A percentile compares a stretch with the other conserved stretches of the same genome.
phyloP scores from a whole-genome alignment of 768 basidiomycete genomes.

The Holtermanniella nyarrowii region DNA sequence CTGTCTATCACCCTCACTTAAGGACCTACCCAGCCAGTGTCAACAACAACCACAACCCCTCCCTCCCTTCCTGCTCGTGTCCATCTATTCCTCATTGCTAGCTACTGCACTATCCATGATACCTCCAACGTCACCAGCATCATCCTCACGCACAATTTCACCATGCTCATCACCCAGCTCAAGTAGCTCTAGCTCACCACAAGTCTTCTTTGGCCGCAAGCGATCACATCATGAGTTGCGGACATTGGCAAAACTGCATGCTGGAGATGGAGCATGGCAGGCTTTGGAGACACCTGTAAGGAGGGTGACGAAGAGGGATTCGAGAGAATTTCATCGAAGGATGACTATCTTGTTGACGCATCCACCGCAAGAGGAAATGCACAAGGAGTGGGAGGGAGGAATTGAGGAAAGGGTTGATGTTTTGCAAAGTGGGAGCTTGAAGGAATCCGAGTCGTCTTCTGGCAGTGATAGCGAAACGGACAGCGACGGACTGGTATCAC shows the following conservation, averaged over 20 bases:
- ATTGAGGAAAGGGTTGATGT: neutral
- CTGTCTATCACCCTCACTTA: no score
- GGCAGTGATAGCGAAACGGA: constrained; percentile 1
- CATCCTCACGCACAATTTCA: neutral
- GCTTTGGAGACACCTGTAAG: no score
- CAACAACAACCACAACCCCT: neutral
- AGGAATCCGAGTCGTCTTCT: neutral
- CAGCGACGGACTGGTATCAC: constrained; percentile 10
- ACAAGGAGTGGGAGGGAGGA: neutral
- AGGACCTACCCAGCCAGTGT: neutral
- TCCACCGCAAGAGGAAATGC: neutral
- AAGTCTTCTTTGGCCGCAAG: neutral
- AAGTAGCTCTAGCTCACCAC: neutral
- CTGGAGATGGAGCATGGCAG: neutral
- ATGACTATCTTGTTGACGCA: constrained; percentile 16
- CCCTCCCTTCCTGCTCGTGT: no score
- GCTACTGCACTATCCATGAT: neutral
- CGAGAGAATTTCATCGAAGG: constrained; percentile 25
- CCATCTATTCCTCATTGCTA: neutral
- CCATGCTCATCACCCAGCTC: no score
- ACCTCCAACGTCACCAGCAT: neutral
- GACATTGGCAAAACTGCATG: neutral
- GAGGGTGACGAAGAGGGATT: constrained; percentile 21
- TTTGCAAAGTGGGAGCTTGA: neutral
- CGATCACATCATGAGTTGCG: neutral